phyloP scores from a whole-genome alignment of 2,329 filamentous ascomycete genomes.

The Cryoendolithus antarcticus region DNA sequence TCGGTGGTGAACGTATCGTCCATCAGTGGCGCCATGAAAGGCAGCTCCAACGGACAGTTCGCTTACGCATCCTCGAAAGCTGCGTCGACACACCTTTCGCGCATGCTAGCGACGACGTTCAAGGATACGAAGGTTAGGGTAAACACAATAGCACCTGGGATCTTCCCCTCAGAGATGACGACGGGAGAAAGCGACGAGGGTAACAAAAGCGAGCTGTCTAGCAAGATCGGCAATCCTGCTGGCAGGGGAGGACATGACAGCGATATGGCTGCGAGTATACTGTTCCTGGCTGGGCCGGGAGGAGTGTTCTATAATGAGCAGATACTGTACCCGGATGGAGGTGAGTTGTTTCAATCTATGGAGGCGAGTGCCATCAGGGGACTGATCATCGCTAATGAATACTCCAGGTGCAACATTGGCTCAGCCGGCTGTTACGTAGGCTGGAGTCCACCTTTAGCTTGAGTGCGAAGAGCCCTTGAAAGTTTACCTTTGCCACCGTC shows the following conservation, averaged over 20 bases:
- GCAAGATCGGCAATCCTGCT: conserved; percentile 32
- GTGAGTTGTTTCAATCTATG: conserved; percentile 4
- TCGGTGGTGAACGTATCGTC: conserved; percentile 42
- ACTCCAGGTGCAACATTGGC: conserved; percentile 5
- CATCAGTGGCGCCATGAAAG: conserved; percentile 41
- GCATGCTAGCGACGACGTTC: conserved; percentile 36
- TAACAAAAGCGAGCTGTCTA: conserved; percentile 35
- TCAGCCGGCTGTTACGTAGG: conserved; percentile 4
- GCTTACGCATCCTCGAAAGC: conserved; percentile 42
- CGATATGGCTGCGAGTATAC: conserved; percentile 40
- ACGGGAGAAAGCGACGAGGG: conserved; percentile 32
- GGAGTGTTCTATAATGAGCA: conserved; percentile 43
- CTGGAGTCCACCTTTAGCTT: neutral
- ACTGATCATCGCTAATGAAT: no score
- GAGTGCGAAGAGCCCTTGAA: no score
- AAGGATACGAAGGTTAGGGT: conserved; percentile 31
- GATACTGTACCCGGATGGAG: conserved; percentile 39
- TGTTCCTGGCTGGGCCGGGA: conserved; percentile 39
- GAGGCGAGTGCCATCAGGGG: no score
- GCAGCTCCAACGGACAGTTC: conserved; percentile 38
- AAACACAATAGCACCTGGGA: conserved; percentile 32
- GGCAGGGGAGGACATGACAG: conserved; percentile 32
- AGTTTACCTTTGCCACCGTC: no score
- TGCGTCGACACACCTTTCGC: conserved; percentile 31
- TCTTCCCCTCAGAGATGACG: conserved; percentile 38